Evolutionary conservation across 2,329 filamentous ascomycete species (phyloP).

Genomic region (Ceratocystiopsis minuta): DNA sequence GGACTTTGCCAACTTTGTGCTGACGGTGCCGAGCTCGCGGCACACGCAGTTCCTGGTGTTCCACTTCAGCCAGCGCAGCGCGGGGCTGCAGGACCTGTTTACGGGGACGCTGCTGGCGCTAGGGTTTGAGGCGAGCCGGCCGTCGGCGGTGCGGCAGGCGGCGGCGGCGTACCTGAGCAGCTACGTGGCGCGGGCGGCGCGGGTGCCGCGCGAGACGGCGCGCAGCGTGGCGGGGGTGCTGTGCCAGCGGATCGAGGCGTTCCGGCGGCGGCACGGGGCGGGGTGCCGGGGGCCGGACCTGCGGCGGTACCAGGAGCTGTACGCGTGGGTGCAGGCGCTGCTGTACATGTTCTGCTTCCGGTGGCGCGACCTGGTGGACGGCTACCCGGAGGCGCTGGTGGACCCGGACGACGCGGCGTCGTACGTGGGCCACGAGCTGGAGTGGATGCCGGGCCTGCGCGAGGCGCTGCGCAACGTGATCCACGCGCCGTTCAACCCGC

Average conservation of each 20-base stretch:
- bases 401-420: constrained; percentile 44
- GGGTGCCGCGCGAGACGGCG: constrained; percentile 60
- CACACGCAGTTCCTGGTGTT: constrained; percentile 94
- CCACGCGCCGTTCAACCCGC: constrained; percentile 76
- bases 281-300: constrained; percentile 71
- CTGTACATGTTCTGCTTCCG: constrained; percentile 96
- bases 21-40: constrained; percentile 79
- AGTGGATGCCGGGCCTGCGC: constrained; percentile 59
- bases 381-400: constrained; percentile 38
- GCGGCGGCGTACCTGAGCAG: constrained; percentile 86
- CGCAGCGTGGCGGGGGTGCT: constrained; percentile 67
- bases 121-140: constrained; percentile 51
- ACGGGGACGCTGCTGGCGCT: constrained; percentile 58
- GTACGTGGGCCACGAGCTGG: constrained; percentile 52
- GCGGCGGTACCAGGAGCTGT: constrained; percentile 67
- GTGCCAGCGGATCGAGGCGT: constrained; percentile 55
- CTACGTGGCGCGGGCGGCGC: constrained; percentile 79
- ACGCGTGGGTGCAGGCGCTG: constrained; percentile 71
- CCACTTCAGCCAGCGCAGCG: constrained; percentile 75
- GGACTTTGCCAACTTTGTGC: constrained; percentile 73
- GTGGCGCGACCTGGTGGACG: constrained; percentile 72
- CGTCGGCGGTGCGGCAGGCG: constrained; percentile 60
- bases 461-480: constrained; percentile 61
- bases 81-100: constrained; percentile 64
- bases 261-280: constrained; percentile 54